Percentiles rank a stretch among this genome's conserved stretches.
These are phyloP conservation scores for Geopyxis carbonaria DNA, from an alignment of 495 filamentous ascomycete genomes.

Conservation along the genomic window DNA sequence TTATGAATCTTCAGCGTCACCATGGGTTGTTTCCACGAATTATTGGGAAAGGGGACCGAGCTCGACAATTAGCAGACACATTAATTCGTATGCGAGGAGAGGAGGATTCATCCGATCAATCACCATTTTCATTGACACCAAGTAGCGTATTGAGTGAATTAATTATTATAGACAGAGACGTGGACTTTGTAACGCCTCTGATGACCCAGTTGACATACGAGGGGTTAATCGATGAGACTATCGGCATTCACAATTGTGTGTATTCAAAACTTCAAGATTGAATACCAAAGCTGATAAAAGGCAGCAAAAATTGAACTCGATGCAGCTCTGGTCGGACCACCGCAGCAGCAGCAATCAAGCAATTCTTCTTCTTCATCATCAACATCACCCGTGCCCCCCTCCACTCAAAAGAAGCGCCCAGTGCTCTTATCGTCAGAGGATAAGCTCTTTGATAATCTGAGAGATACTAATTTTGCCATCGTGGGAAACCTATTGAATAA, in stretches of 20 bases:
- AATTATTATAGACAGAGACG: slow-evolving; percentile 87
- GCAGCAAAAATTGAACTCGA: slow-evolving; percentile 82
- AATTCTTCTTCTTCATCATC: slow-evolving; percentile 36
- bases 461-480: slow-evolving; percentile 89
- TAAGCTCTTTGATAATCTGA: slow-evolving; percentile 70
- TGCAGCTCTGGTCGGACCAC: slow-evolving; percentile 66
- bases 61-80: slow-evolving; percentile 70
- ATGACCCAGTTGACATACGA: slow-evolving; percentile 96
- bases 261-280: background rate
- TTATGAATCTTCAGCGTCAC: slow-evolving; percentile 84
- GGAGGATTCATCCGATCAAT: slow-evolving; percentile 60
- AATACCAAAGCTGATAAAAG: slow-evolving; percentile 17
- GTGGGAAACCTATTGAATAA: slow-evolving; percentile 79
- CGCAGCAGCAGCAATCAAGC: slow-evolving; percentile 35
- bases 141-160: slow-evolving; percentile 74
- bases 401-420: slow-evolving; percentile 63
- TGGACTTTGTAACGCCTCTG: slow-evolving; percentile 78
- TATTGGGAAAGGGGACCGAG: slow-evolving; percentile 89
- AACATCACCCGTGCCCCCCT: slow-evolving; percentile 30
- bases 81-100: slow-evolving; percentile 89
- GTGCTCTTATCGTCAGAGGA: slow-evolving; percentile 81
- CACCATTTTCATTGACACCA: slow-evolving; percentile 57
- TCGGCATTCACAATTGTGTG: slow-evolving; percentile 52
- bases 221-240: slow-evolving; percentile 86
- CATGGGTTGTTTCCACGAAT: slow-evolving; percentile 92